phyloP scores from a whole-genome alignment of 78 protist species.

The Dictyostelium purpureum region DNA sequence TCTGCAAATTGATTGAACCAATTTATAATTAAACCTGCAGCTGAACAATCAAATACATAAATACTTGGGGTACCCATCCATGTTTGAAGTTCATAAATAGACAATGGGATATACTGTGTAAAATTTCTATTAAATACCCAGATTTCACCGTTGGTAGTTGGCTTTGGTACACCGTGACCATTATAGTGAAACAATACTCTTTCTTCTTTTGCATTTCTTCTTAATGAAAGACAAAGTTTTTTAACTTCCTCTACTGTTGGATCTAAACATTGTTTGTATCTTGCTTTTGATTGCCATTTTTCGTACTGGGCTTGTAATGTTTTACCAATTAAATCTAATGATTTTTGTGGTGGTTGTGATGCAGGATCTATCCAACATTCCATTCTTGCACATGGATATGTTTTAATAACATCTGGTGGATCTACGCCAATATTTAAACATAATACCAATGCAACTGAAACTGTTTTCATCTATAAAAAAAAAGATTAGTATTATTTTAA shows the following conservation, averaged over 20 bases:
- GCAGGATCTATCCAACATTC: constrained; percentile 94
- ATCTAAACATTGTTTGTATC: constrained; percentile 86
- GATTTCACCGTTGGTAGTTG: constrained; percentile 95
- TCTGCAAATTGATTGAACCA: constrained; percentile 87
- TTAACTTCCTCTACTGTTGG: constrained; percentile 89
- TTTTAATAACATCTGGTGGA: constrained; percentile 95
- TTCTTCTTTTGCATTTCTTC: constrained; percentile 93
- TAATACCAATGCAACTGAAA: constrained; percentile 90
- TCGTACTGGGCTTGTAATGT: constrained; percentile 91
- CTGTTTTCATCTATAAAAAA: constrained; percentile 90
- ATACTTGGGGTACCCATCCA: constrained; percentile 95
- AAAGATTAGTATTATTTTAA: neutral
- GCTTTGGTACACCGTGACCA: constrained; percentile 99
- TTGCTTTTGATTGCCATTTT: constrained; percentile 90
- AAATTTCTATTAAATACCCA: constrained; percentile 97
- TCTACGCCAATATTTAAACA: constrained; percentile 98
- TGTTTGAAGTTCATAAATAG: constrained; percentile 91
- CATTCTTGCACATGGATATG: constrained; percentile 92
- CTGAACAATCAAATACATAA: constrained; percentile 95
- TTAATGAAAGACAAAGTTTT: constrained; percentile 82
- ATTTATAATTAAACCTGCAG: constrained; percentile 94
- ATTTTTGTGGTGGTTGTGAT: constrained; percentile 86
- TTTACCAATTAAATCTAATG: constrained; percentile 91
- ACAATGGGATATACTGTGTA: constrained; percentile 98
- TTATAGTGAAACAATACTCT: constrained; percentile 98